Percentiles rank a stretch among this genome's conserved stretches.
phyloP scores from a whole-genome alignment of 2,329 filamentous ascomycete species.

The Monilinia aucupariae region DNA sequence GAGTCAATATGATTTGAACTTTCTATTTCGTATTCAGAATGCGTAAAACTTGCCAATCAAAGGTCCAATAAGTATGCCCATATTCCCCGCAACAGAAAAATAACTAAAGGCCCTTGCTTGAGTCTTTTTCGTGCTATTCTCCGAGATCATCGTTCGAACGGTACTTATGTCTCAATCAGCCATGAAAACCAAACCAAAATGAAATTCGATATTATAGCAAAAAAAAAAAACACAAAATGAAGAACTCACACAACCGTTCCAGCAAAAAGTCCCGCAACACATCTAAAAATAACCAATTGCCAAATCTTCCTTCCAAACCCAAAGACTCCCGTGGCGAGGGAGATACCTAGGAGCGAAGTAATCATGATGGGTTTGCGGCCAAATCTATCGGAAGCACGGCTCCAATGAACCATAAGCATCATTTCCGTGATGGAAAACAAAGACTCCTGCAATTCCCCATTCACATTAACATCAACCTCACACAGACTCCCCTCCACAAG shows the following conservation, averaged over 20 bases:
- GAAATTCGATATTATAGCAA: not conserved
- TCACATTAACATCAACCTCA: not conserved
- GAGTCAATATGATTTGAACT: constrained; percentile 31
- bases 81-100: constrained; percentile 69
- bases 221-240: not conserved
- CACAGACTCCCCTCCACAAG: not conserved
- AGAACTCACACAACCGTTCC: constrained; percentile 57
- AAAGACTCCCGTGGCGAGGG: constrained; percentile 57
- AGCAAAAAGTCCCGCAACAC: constrained; percentile 66
- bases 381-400: constrained; percentile 58
- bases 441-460: constrained; percentile 42
- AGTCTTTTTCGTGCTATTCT: constrained; percentile 63
- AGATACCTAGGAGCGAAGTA: constrained; percentile 58
- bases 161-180: constrained; percentile 35
- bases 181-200: not conserved
- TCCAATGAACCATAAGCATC: constrained; percentile 72
- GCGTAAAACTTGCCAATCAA: constrained; percentile 27
- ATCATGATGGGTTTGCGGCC: constrained; percentile 71
- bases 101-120: constrained; percentile 70
- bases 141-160: constrained; percentile 70
- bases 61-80: constrained; percentile 70
- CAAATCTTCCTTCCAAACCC: constrained; percentile 60
- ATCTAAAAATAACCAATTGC: constrained; percentile 71
- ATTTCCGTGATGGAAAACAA: constrained; percentile 73
- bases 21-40: constrained; percentile 32